Percentiles rank a stretch among this genome's conserved stretches.
Evolutionary conservation across 441 rosid genomes (phyloP).

Genomic region (Codiaeum variegatum): DNA sequence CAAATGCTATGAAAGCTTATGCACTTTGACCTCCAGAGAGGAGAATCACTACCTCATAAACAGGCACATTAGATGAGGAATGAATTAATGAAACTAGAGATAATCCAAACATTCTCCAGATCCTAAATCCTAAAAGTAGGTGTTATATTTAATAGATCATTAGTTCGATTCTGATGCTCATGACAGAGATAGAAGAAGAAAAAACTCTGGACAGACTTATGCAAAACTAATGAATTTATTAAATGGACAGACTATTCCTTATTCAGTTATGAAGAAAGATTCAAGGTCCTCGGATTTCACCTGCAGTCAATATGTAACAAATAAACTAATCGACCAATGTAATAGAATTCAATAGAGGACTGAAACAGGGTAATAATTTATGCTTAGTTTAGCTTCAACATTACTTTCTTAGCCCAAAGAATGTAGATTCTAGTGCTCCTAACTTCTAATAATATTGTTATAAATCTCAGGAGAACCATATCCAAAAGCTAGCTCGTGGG

Average conservation of each 20-base stretch:
- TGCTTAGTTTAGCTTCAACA: not conserved
- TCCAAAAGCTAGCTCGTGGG: no score
- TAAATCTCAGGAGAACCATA: no score
- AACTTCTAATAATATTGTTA: not conserved
- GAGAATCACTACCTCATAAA: not conserved
- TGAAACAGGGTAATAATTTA: not conserved
- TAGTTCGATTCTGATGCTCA: not conserved
- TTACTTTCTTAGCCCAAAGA: not conserved
- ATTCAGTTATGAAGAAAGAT: not conserved
- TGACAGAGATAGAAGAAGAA: not conserved
- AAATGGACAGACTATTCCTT: not conserved
- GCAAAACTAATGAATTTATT: not conserved
- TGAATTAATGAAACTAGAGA: not conserved
- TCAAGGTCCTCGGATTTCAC: not conserved
- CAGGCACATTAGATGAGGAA: not conserved
- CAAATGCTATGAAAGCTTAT: not conserved
- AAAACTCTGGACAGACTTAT: not conserved
- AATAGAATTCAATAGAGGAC: not conserved
- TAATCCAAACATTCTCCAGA: not conserved
- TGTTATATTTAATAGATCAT: not conserved
- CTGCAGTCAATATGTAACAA: not conserved
- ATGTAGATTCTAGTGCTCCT: not conserved
- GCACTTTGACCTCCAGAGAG: not conserved
- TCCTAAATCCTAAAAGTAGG: not conserved
- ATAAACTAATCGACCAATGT: not conserved